These are phyloP conservation scores for Pneumocystis jirovecii DNA, from an alignment of 1,139 yeast genomes.

Conservation along the genomic window DNA sequence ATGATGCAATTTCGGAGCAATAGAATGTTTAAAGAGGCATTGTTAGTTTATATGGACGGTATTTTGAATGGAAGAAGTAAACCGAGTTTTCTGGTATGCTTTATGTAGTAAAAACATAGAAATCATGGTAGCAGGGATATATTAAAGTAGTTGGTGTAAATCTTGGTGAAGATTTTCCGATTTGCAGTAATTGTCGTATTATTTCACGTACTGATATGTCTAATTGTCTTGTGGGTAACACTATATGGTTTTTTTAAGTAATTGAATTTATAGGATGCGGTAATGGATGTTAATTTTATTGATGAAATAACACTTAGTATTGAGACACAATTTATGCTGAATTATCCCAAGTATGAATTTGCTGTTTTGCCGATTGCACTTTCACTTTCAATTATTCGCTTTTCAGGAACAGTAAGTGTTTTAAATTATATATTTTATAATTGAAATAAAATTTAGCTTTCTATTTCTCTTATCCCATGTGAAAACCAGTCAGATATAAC, in stretches of 20 bases:
- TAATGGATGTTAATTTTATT: slow-evolving; percentile 80
- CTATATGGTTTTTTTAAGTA: not conserved
- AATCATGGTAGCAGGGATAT: slow-evolving; percentile 29
- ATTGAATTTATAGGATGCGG: slow-evolving; percentile 49
- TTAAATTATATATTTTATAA: not conserved
- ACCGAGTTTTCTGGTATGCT: slow-evolving; percentile 51
- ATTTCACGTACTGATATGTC: slow-evolving; percentile 20
- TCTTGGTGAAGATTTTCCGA: slow-evolving; percentile 91
- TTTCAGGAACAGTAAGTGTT: slow-evolving; percentile 53
- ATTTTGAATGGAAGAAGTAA: slow-evolving; percentile 37
- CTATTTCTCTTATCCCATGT: slow-evolving; percentile 55
- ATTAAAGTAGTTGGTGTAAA: slow-evolving; percentile 75
- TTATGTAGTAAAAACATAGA: not conserved
- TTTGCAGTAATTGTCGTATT: slow-evolving; percentile 83
- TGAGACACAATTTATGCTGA: slow-evolving; percentile 65
- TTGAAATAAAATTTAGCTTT: slow-evolving; percentile 26
- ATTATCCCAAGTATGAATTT: slow-evolving; percentile 71
- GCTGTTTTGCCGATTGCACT: slow-evolving; percentile 63
- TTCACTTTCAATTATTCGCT: slow-evolving; percentile 75
- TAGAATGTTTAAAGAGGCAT: slow-evolving; percentile 70
- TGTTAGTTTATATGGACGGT: slow-evolving; percentile 56
- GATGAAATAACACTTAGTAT: slow-evolving; percentile 84
- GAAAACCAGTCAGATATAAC: slow-evolving; percentile 24
- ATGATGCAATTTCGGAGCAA: slow-evolving; percentile 75
- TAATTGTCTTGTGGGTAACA: slow-evolving; percentile 24